A percentile compares a stretch with the other conserved stretches of the same genome.
phyloP scores from a whole-genome alignment of 495 filamentous ascomycete species.

The Thermothielavioides terrestris region DNA sequence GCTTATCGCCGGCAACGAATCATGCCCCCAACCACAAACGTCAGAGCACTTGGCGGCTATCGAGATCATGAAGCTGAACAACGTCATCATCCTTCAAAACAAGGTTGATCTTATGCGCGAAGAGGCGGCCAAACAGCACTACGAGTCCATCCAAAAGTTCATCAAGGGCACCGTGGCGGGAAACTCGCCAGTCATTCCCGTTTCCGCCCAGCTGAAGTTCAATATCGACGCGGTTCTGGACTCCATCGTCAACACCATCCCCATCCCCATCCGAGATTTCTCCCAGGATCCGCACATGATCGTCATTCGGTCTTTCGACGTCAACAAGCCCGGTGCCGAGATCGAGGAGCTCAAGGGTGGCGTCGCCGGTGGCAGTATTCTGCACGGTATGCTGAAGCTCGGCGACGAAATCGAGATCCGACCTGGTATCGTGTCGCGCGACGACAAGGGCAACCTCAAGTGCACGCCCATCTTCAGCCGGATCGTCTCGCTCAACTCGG shows the following conservation, averaged over 20 bases:
- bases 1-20: constrained; percentile 97
- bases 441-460: constrained; percentile 86
- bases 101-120: constrained; percentile 98
- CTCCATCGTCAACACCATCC: constrained; percentile 83
- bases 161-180: constrained; percentile 95
- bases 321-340: constrained; percentile 99
- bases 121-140: constrained; percentile 83
- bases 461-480: constrained; percentile 95
- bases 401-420: constrained; percentile 97
- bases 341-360: constrained; percentile 98
- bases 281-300: constrained; percentile 90
- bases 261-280: constrained; percentile 85
- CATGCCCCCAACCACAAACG: constrained; percentile 96
- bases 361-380: constrained; percentile 93
- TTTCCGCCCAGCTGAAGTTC: constrained; percentile 97
- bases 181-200: constrained; percentile 92
- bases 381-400: constrained; percentile 91
- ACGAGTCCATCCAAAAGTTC: constrained; percentile 94
- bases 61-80: constrained; percentile 97
- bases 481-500: constrained; percentile 89
- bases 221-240: constrained; percentile 99
- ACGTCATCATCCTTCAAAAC: constrained; percentile 98
- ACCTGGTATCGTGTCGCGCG: constrained; percentile 88
- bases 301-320: constrained; percentile 96
- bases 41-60: constrained; percentile 98